Percentiles rank a stretch among this genome's conserved stretches.
Evolutionary conservation across 805 yeast species (phyloP).

Genomic region (Starmerella davenportii): DNA sequence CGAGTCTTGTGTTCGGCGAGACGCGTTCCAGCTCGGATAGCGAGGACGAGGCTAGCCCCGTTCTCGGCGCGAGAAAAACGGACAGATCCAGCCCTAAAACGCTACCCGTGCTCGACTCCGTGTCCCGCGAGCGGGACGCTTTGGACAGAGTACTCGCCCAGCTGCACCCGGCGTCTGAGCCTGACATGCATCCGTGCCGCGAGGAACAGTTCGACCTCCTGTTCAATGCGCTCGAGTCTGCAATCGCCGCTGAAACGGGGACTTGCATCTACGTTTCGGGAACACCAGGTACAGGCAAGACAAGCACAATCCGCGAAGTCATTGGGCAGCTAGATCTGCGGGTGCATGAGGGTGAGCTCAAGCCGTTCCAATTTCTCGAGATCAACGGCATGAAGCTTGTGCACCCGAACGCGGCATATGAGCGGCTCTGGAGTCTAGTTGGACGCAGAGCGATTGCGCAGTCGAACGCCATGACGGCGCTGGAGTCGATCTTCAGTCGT

Average conservation of each 20-base stretch:
- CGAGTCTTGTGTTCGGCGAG: no score
- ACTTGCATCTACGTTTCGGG: constrained; percentile 84
- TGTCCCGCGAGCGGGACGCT: no score
- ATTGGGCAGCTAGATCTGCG: constrained; percentile 42
- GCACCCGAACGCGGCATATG: constrained; percentile 67
- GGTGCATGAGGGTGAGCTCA: constrained; percentile 25
- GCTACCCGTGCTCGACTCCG: no score
- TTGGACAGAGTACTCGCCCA: constrained; percentile 3
- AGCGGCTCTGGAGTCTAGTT: constrained; percentile 59
- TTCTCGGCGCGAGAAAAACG: no score
- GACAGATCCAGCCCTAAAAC: no score
- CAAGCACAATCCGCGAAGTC: constrained; percentile 81
- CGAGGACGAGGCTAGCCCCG: no score
- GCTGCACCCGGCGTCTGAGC: constrained; percentile 16
- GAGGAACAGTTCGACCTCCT: constrained; percentile 64
- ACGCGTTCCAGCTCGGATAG: no score
- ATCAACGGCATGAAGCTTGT: constrained; percentile 79
- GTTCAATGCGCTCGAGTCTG: constrained; percentile 48
- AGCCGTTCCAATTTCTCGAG: constrained; percentile 56
- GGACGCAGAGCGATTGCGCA: constrained; percentile 39
- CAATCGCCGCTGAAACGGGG: constrained; percentile 55
- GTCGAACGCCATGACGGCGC: constrained; percentile 41
- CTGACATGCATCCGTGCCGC: constrained; percentile 58
- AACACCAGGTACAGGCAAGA: constrained; percentile 95
- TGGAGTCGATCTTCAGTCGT: constrained; percentile 50